Percentiles rank a stretch among this genome's conserved stretches.
phyloP scores from a whole-genome alignment of 257 asterid species.

The Nicotiana otophora region DNA sequence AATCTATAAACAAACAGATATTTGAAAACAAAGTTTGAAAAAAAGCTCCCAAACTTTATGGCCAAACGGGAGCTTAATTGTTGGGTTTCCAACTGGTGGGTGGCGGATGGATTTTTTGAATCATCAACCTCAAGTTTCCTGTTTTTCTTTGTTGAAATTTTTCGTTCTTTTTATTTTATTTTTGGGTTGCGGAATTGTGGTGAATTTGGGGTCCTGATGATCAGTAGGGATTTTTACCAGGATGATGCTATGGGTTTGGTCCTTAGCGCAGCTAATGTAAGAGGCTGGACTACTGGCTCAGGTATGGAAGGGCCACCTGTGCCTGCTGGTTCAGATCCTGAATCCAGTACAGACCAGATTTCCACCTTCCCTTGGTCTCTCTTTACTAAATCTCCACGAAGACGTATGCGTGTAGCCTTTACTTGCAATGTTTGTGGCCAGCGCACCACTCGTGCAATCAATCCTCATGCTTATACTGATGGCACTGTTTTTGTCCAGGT shows the following conservation, averaged over 20 bases:
- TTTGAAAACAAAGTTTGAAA: too few species aligned
- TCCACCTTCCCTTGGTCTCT: slow-evolving; percentile 98
- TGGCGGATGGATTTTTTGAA: background rate
- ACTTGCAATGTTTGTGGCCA: slow-evolving; percentile 95
- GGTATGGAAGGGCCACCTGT: slow-evolving; percentile 86
- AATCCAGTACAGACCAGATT: slow-evolving; percentile 35
- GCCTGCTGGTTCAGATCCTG: slow-evolving; percentile 53
- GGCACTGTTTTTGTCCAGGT: slow-evolving; percentile 99
- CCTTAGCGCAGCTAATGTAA: slow-evolving; percentile 67
- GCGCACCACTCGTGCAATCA: slow-evolving; percentile 95
- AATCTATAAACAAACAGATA: too few species aligned
- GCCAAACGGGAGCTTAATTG: background rate
- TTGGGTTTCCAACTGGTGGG: background rate
- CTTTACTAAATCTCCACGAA: slow-evolving; percentile 87
- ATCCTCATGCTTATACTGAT: slow-evolving; percentile 94
- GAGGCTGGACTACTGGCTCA: slow-evolving; percentile 97
- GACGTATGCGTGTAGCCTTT: slow-evolving; percentile 94
- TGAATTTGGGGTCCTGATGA: background rate
- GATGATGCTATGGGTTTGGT: slow-evolving; percentile 94
- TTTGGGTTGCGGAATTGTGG: too few species aligned
- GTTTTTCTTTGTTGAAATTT: background rate
- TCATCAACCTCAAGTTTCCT: background rate
- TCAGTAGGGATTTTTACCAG: slow-evolving; percentile 25
- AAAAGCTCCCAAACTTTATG: too few species aligned
- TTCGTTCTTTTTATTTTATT: too few species aligned